phyloP scores from a whole-genome alignment of 331 rosid species.

The Phaseolus coccineus region DNA sequence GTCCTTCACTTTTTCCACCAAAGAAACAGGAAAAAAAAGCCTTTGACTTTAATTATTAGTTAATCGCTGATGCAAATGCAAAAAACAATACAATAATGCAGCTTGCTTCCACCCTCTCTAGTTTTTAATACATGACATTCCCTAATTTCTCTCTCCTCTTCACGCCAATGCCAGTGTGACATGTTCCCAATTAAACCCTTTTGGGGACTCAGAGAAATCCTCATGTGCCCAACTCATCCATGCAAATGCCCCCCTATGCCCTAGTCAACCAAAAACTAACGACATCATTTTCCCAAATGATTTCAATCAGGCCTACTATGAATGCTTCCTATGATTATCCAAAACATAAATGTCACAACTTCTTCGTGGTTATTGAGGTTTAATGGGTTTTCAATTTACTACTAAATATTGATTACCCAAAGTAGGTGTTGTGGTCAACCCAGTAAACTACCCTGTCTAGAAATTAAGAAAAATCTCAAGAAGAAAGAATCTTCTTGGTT shows the following conservation, averaged over 20 bases:
- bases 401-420: background rate
- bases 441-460: background rate
- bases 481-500: constrained; percentile 31
- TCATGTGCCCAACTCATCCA: constrained; percentile 42
- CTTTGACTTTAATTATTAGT: constrained; percentile 48
- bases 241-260: constrained; percentile 29
- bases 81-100: constrained; percentile 48
- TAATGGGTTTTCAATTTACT: background rate
- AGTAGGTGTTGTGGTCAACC: constrained; percentile 14
- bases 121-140: constrained; percentile 26
- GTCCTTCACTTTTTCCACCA: constrained; percentile 57
- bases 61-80: constrained; percentile 32
- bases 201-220: constrained; percentile 45
- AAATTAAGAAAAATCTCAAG: constrained; percentile 13
- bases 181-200: constrained; percentile 43
- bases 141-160: constrained; percentile 35
- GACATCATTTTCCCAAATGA: constrained; percentile 41
- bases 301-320: constrained; percentile 44
- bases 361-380: background rate
- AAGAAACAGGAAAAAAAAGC: constrained; percentile 44
- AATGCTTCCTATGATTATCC: constrained; percentile 25
- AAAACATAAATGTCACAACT: constrained; percentile 3
- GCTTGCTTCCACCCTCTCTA: constrained; percentile 29
- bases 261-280: constrained; percentile 35
- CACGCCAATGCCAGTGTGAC: constrained; percentile 46